Percentiles rank a stretch among this genome's conserved stretches.
phyloP scores from a whole-genome alignment of 1,284 basidiomycete species.

The Lentinus polychrous region DNA sequence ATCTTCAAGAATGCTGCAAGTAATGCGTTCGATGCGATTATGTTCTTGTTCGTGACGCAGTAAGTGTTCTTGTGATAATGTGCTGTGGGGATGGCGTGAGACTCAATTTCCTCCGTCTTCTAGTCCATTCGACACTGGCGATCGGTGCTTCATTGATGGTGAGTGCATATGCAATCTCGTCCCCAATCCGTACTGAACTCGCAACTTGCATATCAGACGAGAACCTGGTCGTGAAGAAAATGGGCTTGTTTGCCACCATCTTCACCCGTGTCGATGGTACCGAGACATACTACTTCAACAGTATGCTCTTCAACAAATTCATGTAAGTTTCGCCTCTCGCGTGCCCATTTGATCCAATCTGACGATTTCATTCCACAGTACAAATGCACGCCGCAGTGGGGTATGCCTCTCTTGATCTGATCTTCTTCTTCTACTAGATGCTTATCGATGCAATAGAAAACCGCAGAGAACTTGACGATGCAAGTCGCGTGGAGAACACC shows the following conservation, averaged over 20 bases:
- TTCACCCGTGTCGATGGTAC: conserved; percentile 64
- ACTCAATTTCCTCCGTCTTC: neutral
- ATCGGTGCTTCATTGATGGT: conserved; percentile 67
- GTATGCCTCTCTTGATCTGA: conserved; percentile 24
- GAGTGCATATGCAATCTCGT: conserved; percentile 12
- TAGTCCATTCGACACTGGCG: conserved; percentile 73
- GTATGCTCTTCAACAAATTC: conserved; percentile 63
- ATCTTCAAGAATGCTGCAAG: conserved; percentile 70
- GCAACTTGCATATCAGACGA: conserved; percentile 37
- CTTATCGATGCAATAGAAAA: conserved; percentile 39
- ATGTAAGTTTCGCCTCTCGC: conserved; percentile 40
- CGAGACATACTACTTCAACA: conserved; percentile 75
- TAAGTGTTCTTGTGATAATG: conserved; percentile 27
- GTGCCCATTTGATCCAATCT: neutral
- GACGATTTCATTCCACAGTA: conserved; percentile 29
- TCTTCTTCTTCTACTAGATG: neutral
- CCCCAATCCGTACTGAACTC: neutral
- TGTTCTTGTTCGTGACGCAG: conserved; percentile 78
- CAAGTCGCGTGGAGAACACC: conserved; percentile 72
- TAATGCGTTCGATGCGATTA: conserved; percentile 68
- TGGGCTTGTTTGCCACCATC: conserved; percentile 67
- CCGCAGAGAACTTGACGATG: conserved; percentile 57
- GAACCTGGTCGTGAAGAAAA: conserved; percentile 68
- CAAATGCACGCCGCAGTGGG: conserved; percentile 64
- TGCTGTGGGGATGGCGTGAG: conserved; percentile 16